A percentile compares a stretch with the other conserved stretches of the same genome.
Conservation (phyloP, 176 grass and related monocot genomes). For the Puccinellia tenuiflora region DNA sequence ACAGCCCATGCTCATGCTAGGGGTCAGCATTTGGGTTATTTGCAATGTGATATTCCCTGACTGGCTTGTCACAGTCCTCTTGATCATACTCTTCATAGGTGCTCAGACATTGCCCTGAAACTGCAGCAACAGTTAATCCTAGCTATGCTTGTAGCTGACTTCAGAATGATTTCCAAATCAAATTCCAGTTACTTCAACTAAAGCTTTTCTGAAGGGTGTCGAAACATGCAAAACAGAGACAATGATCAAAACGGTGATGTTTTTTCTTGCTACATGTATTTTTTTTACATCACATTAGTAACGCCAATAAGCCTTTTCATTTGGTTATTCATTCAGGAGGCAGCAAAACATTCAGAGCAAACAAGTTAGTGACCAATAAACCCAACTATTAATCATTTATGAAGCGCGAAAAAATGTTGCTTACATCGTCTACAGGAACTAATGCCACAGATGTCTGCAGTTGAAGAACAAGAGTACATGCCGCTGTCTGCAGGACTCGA, state of each 20-base stretch:
- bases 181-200: slow-evolving; percentile 55
- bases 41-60: slow-evolving; percentile 70
- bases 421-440: not conserved
- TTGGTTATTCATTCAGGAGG: slow-evolving; percentile 30
- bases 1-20: slow-evolving; percentile 88
- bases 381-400: not conserved
- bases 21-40: slow-evolving; percentile 75
- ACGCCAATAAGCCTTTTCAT: not conserved
- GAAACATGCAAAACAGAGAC: slow-evolving; percentile 69
- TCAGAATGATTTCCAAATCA: not conserved
- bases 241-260: slow-evolving; percentile 35
- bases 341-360: slow-evolving; percentile 9
- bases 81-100: slow-evolving; percentile 78
- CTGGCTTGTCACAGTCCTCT: slow-evolving; percentile 72
- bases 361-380: slow-evolving; percentile 21
- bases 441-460: not conserved
- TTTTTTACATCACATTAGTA: not conserved
- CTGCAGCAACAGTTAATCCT: not conserved
- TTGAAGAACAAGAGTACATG: slow-evolving; percentile 45
- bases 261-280: not conserved
- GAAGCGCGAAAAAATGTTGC: not conserved
- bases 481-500: slow-evolving; percentile 14
- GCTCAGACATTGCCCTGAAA: not conserved
- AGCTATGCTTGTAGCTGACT: not conserved
- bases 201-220: slow-evolving; percentile 62